These are phyloP conservation scores for Solanum habrochaites DNA, from an alignment of 257 asterid species.

Conservation along the genomic window DNA sequence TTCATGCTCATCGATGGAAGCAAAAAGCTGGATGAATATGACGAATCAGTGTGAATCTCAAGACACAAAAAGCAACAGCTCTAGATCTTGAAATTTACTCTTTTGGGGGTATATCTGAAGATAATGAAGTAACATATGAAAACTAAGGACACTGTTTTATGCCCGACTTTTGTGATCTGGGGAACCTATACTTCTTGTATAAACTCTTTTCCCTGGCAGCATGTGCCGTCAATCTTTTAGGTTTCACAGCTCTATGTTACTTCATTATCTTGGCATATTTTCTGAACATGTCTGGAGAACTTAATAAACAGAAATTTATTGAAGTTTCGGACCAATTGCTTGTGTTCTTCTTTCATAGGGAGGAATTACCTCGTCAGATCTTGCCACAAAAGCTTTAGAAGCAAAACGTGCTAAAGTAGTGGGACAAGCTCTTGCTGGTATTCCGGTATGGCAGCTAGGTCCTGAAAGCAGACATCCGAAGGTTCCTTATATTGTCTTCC, in stretches of 20 bases:
- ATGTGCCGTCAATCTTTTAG: not conserved
- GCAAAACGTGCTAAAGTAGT: conserved; percentile 83
- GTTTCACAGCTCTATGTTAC: not conserved
- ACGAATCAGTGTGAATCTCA: not conserved
- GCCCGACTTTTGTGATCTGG: not conserved
- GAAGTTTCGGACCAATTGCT: not conserved
- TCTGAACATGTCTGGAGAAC: not conserved
- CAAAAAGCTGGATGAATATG: not conserved
- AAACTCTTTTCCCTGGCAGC: not conserved
- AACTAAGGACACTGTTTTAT: not conserved
- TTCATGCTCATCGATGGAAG: not conserved
- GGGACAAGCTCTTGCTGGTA: conserved; percentile 95
- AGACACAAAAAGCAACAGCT: not conserved
- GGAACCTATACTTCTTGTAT: not conserved
- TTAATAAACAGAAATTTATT: not conserved
- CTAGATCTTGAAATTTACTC: not conserved
- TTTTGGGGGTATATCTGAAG: too few relatives aligned
- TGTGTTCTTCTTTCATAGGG: conserved; percentile 38
- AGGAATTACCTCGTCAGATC: conserved; percentile 96
- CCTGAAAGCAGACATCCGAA: conserved; percentile 95
- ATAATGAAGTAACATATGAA: not conserved
- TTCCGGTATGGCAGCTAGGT: conserved; percentile 95
- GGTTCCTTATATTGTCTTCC: conserved; percentile 89
- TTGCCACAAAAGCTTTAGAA: conserved; percentile 90
- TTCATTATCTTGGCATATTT: not conserved